Evolutionary conservation across 2,329 filamentous ascomycete species (phyloP), one percentile per base, ranked within the genome.

Genomic region (Zymoseptoria tritici): DNA sequence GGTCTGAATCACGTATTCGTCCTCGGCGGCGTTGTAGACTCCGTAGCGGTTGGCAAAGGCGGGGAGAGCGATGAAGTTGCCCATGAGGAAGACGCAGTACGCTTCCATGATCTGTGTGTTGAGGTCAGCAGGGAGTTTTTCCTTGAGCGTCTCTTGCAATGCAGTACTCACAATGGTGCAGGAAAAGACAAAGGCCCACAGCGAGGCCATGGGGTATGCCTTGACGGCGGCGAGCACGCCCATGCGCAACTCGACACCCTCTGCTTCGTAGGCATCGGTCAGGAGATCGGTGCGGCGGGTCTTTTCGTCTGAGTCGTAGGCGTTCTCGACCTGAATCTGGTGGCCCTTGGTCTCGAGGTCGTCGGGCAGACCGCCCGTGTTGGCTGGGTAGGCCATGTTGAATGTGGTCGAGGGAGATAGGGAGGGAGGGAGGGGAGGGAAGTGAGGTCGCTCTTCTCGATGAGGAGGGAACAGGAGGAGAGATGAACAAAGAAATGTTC

Each of bases 21-120:
- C 51, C 64, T 72, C 70, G 3, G 11, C 62, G 42, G 57, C 61
- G 42, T 63, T 56, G 31, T 29, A 36, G 2, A 82, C 72, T 63
- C 83, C 83, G 65, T 75, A 85, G 3, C 75, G 62, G 0, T 75
- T 2, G 29, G 66, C 72, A 73, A 85, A 85, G 16, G 66, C 60
- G 21, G 72, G 57, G 7, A 80, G 76, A 59, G 83, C 82, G 50
- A 85, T 72, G 71, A 86, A 86, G 60, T 82, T 80, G 54, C 80
- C 80, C 68, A 81, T 84, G 21, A 86, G 74, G 76, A 86, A 85
- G 62, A 86, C 80, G 70, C 79, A 79, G 76, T 84, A 86, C 4
- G 83, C 81, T 70, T 86, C 84, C 84, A 86, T 86, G 66, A 85
- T 83, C 83, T 85, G 68, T 53, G 22, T 16, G 19, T 1, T 22